Base-by-base conservation (phyloP, 768 basidiomycete species). In the Coprinopsis strossmayeri region DNA sequence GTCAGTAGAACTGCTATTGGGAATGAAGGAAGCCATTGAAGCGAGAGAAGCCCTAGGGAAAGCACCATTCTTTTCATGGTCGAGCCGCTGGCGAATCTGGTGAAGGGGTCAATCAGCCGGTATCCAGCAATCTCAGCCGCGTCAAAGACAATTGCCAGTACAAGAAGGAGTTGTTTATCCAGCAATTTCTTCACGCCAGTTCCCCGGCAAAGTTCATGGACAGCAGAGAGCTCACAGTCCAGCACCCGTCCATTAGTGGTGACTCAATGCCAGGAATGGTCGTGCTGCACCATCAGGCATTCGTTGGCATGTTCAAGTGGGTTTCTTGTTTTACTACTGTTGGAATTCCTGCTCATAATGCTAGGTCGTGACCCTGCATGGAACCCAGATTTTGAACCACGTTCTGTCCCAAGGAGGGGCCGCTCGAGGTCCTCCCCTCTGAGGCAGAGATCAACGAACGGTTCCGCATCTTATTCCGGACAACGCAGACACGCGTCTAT, bases 151-250 rank as follows among this genome's bases (percentile, higher is more conserved):
- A 48, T 68, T 17, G 49, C 64, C 46, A 56, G n/a, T 34, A 28
- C 34, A 21, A 44, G 23, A 32, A 62, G 59, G 37, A 57, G 60
- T 17, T 53, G 65, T 1, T 54, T 79, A 17, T 65, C 68, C 1
- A 52, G 64, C 9, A 73, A 79, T 55, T 81, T 82, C 61, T 81
- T 80, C 55, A 76, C 71, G 2, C 82, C 82, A 9, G 64, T 65
- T 25, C 73, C 79, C 7, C 67, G 74, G 49, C 68, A 66, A 46
- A 64, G 42, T 62, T 64, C 26, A 65, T 53, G 15, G 59, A 66
- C 41, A 54, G 58, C 21, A 59, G 61, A 28, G 5, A 23, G 21
- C 20, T 43, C 40, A 30, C 2, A 17, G 7, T 23, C 49, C 11
- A 20, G 26, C 27, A 20, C 35, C 21, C 32, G 28, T 11, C n/a